Base-by-base conservation (phyloP, 2,329 filamentous ascomycete genomes). In the Botrytis galanthina region DNA sequence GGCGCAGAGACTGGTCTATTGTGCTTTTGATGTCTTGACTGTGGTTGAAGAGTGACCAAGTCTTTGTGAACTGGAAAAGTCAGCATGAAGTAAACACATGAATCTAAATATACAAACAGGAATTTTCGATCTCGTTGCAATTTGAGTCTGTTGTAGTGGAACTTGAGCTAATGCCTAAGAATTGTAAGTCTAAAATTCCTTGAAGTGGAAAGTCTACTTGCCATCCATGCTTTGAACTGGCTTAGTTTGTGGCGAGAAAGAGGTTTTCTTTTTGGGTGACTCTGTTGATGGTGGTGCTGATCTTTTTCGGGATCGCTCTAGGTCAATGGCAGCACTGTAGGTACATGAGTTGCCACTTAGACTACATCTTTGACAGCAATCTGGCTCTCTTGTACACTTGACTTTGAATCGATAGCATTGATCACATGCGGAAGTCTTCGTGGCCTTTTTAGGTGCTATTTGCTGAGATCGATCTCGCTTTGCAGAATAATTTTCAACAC, bases 371-470 rank as follows among this genome's bases (percentile, higher is more conserved):
- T 62, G 60, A 8, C 60, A 62, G 22, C 60, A 62, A 42, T 62
- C 60, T 37, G 60, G 32, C 60, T 62, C 60, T 39, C 60, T 62
- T 39, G 60, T 62, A 62, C 60, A 62, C n/a, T 62, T 62, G 35
- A 62, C 60, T 39, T 62, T 62, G 18, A 62, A 62, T 26, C 60
- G 35, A 16, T 62, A 62, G 26, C 60, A 62, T 62, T 62, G 60
- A 62, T 62, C 60, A n/a, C 60, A 62, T n/a, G 60, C 60, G 37
- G 60, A 62, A n/a, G 60, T 62, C 35, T 62, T 62, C 5, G 60
- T 12, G 35, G 22, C 35, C 26, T 62, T 62, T n/a, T 62, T 62
- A 22, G 60, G 26, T 18, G 20, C 32, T 42, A 1, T 14, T 51
- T n/a, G 48, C 37, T 62, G 60, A 62, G 60, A 62, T 37, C 16